Conservation (phyloP, 177 flowering plant genomes). For the Vitis hybrid region DNA sequence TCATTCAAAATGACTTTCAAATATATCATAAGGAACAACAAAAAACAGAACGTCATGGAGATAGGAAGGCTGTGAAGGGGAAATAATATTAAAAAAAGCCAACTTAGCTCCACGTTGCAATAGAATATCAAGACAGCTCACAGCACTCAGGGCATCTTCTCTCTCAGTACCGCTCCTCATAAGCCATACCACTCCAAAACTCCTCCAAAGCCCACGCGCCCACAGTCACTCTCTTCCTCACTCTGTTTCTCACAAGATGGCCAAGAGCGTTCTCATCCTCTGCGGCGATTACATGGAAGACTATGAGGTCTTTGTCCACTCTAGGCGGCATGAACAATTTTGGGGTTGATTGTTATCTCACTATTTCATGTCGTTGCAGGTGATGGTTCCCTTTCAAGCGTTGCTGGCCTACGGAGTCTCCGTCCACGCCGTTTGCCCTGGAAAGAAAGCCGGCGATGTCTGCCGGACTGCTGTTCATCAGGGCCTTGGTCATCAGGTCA, state of each 20-base stretch:
- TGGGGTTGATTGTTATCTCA: not conserved
- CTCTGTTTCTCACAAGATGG: slow-evolving; percentile 23
- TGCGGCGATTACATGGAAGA: slow-evolving; percentile 87
- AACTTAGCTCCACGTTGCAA: too few relatives aligned
- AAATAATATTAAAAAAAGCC: too few relatives aligned
- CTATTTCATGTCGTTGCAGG: slow-evolving; percentile 32
- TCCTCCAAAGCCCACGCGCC: not conserved
- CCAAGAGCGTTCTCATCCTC: slow-evolving; percentile 49
- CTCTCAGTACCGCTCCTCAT: too few relatives aligned
- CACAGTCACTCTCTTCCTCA: slow-evolving; percentile 20
- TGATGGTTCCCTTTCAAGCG: slow-evolving; percentile 93
- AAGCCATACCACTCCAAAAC: too few relatives aligned
- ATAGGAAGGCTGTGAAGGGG: too few relatives aligned
- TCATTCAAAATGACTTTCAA: too few relatives aligned
- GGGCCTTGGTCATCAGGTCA: slow-evolving; percentile 50
- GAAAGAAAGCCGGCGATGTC: slow-evolving; percentile 81
- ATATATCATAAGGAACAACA: too few relatives aligned
- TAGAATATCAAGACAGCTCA: too few relatives aligned
- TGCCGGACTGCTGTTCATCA: slow-evolving; percentile 86
- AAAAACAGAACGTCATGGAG: too few relatives aligned
- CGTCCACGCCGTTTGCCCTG: slow-evolving; percentile 87
- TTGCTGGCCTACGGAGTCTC: slow-evolving; percentile 75
- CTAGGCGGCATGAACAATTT: not conserved
- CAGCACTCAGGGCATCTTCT: too few relatives aligned
- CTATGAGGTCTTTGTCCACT: slow-evolving; percentile 43